Conservation (phyloP, 2,329 filamentous ascomycete genomes). For the Didymella exigua region DNA sequence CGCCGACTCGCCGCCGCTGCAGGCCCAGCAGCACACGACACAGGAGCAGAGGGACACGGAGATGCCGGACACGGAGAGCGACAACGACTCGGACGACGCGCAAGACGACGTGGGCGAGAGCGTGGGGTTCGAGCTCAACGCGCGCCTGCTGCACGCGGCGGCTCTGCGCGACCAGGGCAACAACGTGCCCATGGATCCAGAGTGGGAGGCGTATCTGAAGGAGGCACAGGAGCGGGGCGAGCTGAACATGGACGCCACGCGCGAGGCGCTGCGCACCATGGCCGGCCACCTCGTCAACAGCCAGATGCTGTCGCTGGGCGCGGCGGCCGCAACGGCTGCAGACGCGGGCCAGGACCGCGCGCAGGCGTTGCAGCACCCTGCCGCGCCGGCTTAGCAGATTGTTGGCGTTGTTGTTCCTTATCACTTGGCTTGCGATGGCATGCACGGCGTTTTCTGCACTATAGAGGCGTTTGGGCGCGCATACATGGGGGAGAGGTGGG, state of each 20-base stretch:
- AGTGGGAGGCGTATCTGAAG: constrained; percentile 78
- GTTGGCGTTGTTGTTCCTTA: background rate
- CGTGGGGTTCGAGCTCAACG: constrained; percentile 65
- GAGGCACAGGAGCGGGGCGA: constrained; percentile 68
- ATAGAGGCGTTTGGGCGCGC: background rate
- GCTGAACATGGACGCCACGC: constrained; percentile 43
- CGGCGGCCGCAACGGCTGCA: constrained; percentile 15
- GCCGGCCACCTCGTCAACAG: constrained; percentile 33
- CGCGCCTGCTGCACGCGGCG: constrained; percentile 68
- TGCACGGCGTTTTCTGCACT: background rate
- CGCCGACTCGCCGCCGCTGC: background rate
- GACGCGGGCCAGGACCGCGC: background rate
- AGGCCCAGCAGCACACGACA: constrained; percentile 26
- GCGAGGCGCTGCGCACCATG: constrained; percentile 40
- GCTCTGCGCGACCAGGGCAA: constrained; percentile 68
- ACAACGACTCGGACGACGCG: constrained; percentile 30
- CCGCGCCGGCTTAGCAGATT: constrained; percentile 18
- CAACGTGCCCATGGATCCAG: constrained; percentile 67
- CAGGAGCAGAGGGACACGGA: constrained; percentile 23
- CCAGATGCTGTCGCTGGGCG: constrained; percentile 28
- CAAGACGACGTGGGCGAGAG: constrained; percentile 52
- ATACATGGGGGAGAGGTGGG: background rate
- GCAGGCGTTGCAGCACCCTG: constrained; percentile 13
- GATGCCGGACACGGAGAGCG: constrained; percentile 47
- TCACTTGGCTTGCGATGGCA: background rate